These are phyloP conservation scores for Macroventuria anomochaeta DNA, from an alignment of 2,329 filamentous ascomycete species.

Conservation along the genomic window DNA sequence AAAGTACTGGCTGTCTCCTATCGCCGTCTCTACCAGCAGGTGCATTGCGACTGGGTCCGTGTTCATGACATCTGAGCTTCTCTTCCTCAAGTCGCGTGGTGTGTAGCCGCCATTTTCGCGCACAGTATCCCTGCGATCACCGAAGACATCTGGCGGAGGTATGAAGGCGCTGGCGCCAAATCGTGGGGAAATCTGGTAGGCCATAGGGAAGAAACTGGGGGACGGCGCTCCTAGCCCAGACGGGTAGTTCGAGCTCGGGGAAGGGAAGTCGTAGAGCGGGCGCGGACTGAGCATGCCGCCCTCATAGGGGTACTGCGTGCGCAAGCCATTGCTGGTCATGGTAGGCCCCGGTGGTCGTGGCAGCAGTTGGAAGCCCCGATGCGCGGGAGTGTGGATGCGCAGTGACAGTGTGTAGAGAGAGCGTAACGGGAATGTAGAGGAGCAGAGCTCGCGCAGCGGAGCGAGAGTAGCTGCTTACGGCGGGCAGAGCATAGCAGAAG, in stretches of 20 bases:
- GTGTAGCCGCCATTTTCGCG: slow-evolving; percentile 37
- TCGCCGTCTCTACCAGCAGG: slow-evolving; percentile 88
- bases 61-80: slow-evolving; percentile 41
- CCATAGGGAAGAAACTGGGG: slow-evolving; percentile 46
- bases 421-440: slow-evolving; percentile 29
- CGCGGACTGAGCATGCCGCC: slow-evolving; percentile 43
- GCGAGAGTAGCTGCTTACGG: slow-evolving; percentile 38
- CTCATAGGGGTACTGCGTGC: slow-evolving; percentile 44
- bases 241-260: slow-evolving; percentile 48
- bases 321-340: slow-evolving; percentile 46
- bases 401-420: slow-evolving; percentile 29
- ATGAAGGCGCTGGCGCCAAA: slow-evolving; percentile 48
- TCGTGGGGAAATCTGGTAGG: slow-evolving; percentile 46
- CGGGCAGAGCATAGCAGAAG: slow-evolving; percentile 33
- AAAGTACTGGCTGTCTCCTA: slow-evolving; percentile 84
- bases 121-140: slow-evolving; percentile 38
- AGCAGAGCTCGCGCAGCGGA: slow-evolving; percentile 34
- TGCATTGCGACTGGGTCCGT: slow-evolving; percentile 79
- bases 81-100: slow-evolving; percentile 37
- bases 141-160: slow-evolving; percentile 48
- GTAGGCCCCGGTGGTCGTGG: slow-evolving; percentile 14
- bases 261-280: slow-evolving; percentile 45
- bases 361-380: slow-evolving; percentile 2
- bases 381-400: slow-evolving; percentile 29
- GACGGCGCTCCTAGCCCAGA: slow-evolving; percentile 42